A percentile compares a stretch with the other conserved stretches of the same genome.
These are phyloP conservation scores for Cicer judaicum DNA, from an alignment of 306 rosid species.

Conservation along the genomic window DNA sequence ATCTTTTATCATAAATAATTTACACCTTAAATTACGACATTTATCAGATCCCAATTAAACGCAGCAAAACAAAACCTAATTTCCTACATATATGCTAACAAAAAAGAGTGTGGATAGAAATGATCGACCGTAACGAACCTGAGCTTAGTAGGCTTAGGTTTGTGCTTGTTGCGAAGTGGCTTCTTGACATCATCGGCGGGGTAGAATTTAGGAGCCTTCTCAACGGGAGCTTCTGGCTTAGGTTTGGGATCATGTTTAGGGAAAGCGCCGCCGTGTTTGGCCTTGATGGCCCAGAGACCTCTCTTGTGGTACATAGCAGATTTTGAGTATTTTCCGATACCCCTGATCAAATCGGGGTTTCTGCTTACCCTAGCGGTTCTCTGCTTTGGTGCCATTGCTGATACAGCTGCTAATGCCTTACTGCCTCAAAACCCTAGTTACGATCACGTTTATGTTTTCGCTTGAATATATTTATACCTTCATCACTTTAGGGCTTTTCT, in stretches of 20 bases:
- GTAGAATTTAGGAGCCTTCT: constrained; percentile 60
- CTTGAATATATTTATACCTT: constrained; percentile 15
- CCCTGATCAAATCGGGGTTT: constrained; percentile 69
- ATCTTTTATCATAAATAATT: background rate
- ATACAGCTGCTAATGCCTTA: background rate
- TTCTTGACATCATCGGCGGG: constrained; percentile 70
- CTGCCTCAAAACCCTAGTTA: constrained; percentile 36
- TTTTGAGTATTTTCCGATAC: constrained; percentile 62
- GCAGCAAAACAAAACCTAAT: background rate
- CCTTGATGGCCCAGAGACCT: constrained; percentile 78
- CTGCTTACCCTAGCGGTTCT: constrained; percentile 47
- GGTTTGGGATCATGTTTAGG: constrained; percentile 64
- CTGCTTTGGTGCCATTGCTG: constrained; percentile 62
- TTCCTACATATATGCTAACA: background rate
- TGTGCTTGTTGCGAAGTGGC: constrained; percentile 63
- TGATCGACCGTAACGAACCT: constrained; percentile 32
- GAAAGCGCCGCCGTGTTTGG: constrained; percentile 65
- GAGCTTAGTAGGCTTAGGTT: constrained; percentile 62
- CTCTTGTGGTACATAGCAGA: constrained; percentile 72
- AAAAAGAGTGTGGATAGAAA: background rate
- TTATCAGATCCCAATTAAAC: background rate
- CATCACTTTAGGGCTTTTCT: background rate
- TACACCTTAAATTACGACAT: background rate
- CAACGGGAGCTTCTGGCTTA: constrained; percentile 43
- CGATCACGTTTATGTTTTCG: background rate